phyloP scores from a whole-genome alignment of 2,329 filamentous ascomycete species.

The Cladophialophora bantiana region DNA sequence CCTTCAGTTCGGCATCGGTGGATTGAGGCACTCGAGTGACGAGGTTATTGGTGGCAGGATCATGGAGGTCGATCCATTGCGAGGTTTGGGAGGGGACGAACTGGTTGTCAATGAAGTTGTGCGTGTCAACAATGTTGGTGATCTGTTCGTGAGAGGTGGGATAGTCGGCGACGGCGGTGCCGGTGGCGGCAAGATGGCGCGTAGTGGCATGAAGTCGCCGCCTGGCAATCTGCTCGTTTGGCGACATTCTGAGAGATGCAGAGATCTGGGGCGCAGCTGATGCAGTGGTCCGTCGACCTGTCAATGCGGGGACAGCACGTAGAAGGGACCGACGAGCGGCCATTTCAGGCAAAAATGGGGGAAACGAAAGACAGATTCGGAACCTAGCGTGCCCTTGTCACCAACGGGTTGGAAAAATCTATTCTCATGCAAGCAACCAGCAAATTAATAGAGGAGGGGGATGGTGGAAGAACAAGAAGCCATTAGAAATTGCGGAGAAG shows the following conservation, averaged over 20 bases:
- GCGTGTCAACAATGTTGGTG: slow-evolving; percentile 62
- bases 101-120: slow-evolving; percentile 70
- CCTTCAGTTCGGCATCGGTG: slow-evolving; percentile 68
- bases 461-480: background rate
- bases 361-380: background rate
- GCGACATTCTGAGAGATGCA: slow-evolving; percentile 37
- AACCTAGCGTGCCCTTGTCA: background rate
- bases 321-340: slow-evolving; percentile 36
- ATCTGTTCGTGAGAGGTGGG: slow-evolving; percentile 67
- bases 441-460: slow-evolving; percentile 3
- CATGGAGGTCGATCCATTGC: slow-evolving; percentile 69
- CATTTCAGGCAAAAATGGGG: slow-evolving; percentile 26
- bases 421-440: background rate
- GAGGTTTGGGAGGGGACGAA: slow-evolving; percentile 65
- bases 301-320: slow-evolving; percentile 38
- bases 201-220: slow-evolving; percentile 61
- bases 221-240: slow-evolving; percentile 36
- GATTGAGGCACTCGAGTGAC: slow-evolving; percentile 70
- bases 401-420: slow-evolving; percentile 1
- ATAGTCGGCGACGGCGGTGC: slow-evolving; percentile 58
- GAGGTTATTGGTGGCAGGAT: slow-evolving; percentile 71
- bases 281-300: slow-evolving; percentile 32
- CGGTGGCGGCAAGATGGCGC: slow-evolving; percentile 59
- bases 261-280: slow-evolving; percentile 28
- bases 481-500: slow-evolving; percentile 1